Evolutionary conservation across 495 filamentous ascomycete species (phyloP), one percentile per base, ranked within the genome.

Genomic region (Xylaria curta): DNA sequence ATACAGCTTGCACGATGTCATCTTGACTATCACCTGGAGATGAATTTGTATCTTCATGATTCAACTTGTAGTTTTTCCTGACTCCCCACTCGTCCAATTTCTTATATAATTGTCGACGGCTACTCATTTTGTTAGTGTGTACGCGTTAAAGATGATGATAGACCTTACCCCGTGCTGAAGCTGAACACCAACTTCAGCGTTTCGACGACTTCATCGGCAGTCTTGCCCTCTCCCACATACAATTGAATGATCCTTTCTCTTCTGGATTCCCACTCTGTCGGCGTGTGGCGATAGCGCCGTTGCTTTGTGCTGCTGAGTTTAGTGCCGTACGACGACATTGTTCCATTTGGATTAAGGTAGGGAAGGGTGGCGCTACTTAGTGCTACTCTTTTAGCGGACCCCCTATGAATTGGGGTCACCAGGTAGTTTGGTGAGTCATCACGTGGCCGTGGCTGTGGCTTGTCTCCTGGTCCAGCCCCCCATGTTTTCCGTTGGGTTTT

Each of bases 161-260:
- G 46, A 19, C 46, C 15, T 49, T 62, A 62, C 59, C 59, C 36
- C 10, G 60, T 63, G 31, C 31, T 42, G 60, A 63, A 63, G 36
- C 24, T 42, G 60, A 40, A 63, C 44, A 5, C 31, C 28, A 26
- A 63, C 44, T 63, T 46, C 44, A 63, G 60, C 28, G 44, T 63
- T 63, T 63, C 60, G 44, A 63, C n/a, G 60, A 63, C 60, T 42
- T 63, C 36, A 38, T 63, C 60, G 60, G 44, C 60, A 44, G 36
- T 63, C 60, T 42, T 63, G 60, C 19, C 44, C 36, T 63, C 36
- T 24, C 44, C 60, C n/a, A 63, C 21, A 63, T 63, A 63, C 36
- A 63, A 46, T 46, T 63, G 31, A 63, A 63, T 63, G 60, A 63
- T 63, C 10, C 31, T 63, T 46, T 63, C 60, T 63, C 44, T 40